Percentiles rank a stretch among this genome's conserved stretches.
phyloP scores from a whole-genome alignment of 2,329 filamentous ascomycete genomes.

The Fusarium caatingaense region DNA sequence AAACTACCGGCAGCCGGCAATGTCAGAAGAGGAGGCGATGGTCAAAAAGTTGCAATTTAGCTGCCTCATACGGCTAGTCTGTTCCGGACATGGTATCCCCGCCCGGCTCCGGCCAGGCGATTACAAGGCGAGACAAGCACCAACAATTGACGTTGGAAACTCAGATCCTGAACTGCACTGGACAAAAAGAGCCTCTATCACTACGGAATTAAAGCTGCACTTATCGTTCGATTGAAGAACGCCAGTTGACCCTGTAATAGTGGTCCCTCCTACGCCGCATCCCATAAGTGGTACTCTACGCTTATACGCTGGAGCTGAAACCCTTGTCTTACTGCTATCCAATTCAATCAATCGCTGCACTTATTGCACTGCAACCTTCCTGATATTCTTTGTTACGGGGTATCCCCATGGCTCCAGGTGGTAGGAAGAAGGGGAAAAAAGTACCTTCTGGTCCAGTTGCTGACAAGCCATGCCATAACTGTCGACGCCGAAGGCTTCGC shows the following conservation, averaged over 20 bases:
- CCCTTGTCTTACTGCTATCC: constrained; percentile 16
- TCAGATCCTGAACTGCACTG: constrained; percentile 17
- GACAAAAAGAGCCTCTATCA: constrained; percentile 8
- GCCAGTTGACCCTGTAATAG: constrained; percentile 35
- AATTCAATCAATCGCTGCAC: constrained; percentile 9
- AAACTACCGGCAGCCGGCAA: constrained; percentile 26
- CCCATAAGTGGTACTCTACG: constrained; percentile 22
- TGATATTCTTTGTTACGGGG: constrained; percentile 10
- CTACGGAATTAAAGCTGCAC: constrained; percentile 11
- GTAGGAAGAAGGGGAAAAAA: constrained; percentile 43
- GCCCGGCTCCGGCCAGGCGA: constrained; percentile 25
- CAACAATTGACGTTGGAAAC: constrained; percentile 12
- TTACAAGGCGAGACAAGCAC: constrained; percentile 21
- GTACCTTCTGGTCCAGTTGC: constrained; percentile 43
- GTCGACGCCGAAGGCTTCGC: constrained; percentile 63
- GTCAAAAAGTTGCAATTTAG: constrained; percentile 44
- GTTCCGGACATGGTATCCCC: constrained; percentile 9
- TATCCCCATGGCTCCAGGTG: constrained; percentile 41
- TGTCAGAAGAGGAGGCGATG: constrained; percentile 14
- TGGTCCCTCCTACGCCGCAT: constrained; percentile 33
- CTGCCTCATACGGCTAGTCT: constrained; percentile 50
- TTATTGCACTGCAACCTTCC: constrained; percentile 5
- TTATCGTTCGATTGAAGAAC: constrained; percentile 25
- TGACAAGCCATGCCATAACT: constrained; percentile 63
- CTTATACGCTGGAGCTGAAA: constrained; percentile 32